Evolutionary conservation across 1,139 yeast species (phyloP).

Genomic region (Wickerhamiella infanticola): DNA sequence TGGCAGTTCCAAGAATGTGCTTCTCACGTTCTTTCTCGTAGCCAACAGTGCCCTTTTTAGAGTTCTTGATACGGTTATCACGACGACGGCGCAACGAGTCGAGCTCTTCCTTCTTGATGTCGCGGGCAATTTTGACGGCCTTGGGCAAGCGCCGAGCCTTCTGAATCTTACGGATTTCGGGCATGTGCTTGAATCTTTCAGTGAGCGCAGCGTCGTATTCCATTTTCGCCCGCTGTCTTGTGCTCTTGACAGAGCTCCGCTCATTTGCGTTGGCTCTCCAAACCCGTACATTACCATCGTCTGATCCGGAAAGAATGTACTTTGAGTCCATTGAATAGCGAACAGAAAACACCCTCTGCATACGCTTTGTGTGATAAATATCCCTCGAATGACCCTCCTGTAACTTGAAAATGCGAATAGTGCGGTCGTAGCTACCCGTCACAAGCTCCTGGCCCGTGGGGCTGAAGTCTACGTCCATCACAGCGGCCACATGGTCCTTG

Average conservation of each 20-base stretch:
- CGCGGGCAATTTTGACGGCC: conserved; percentile 75
- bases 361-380: conserved; percentile 88
- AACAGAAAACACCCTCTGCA: conserved; percentile 86
- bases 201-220: conserved; percentile 86
- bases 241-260: conserved; percentile 63
- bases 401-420: conserved; percentile 63
- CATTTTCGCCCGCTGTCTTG: conserved; percentile 65
- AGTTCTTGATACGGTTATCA: conserved; percentile 64
- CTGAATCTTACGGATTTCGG: conserved; percentile 78
- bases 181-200: conserved; percentile 90
- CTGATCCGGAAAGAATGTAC: conserved; percentile 81
- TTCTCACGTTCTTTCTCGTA: conserved; percentile 51
- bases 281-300: conserved; percentile 84
- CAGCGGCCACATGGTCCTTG: conserved; percentile 94
- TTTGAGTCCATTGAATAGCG: conserved; percentile 77
- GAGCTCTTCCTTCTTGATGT: conserved; percentile 62
- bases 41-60: conserved; percentile 52
- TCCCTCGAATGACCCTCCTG: conserved; percentile 88
- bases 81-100: conserved; percentile 65
- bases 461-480: conserved; percentile 83
- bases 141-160: conserved; percentile 84
- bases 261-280: conserved; percentile 88
- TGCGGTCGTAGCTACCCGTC: conserved; percentile 89
- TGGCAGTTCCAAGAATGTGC: conserved; percentile 73
- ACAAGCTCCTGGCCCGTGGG: conserved; percentile 96